Evolutionary conservation across 345 rosid species (phyloP), one percentile per base, ranked within the genome.

Genomic region (Syzygium aromaticum): DNA sequence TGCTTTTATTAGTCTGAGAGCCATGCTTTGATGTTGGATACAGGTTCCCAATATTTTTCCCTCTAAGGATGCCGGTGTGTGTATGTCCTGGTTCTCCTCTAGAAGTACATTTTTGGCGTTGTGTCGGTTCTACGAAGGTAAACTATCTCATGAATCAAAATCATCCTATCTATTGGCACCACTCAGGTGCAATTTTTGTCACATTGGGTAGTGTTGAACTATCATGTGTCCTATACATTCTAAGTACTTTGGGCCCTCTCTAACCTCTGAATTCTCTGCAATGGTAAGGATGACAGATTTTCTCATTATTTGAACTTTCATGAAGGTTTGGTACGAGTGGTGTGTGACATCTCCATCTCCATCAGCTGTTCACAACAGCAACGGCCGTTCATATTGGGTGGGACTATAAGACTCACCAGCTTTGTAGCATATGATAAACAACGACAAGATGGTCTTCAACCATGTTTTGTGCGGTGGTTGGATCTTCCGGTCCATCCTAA

Each of bases 301-400:
- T 43, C 59, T 52, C 77, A 64, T 85, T n/a, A 67, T 43, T 54
- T 51, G 49, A 49, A 19, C 64, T 88, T 40, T 77, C 85, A 38
- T 90, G 84, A 90, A 98, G 99, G 99, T 96, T 85, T 98, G 99
- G 99, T 96, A 98, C 54, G 99, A 98, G 88, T 98, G 99, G 99
- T 93, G 96, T 49, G 97, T 95, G 84, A 85, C 95, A 49, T 93
- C 96, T 61, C 99, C 98, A 14, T 40, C 84, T 67, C 91, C 92
- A 49, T 92, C 95, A 25, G 93, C 99, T 19, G 84, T 96, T 77
- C 99, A 96, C 93, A 98, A 98, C 94, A 92, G 93, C 94, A 96
- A 94, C 85, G 99, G 99, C 25, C 98, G 99, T 59, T 98, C 99
- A 6, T 95, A 96, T 54, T 95, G 99, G 99, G 99, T 96, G 25